Percentiles rank a stretch among this genome's conserved stretches.
Conservation (phyloP, 208 protist genomes). For the Trypanosoma vivax region DNA sequence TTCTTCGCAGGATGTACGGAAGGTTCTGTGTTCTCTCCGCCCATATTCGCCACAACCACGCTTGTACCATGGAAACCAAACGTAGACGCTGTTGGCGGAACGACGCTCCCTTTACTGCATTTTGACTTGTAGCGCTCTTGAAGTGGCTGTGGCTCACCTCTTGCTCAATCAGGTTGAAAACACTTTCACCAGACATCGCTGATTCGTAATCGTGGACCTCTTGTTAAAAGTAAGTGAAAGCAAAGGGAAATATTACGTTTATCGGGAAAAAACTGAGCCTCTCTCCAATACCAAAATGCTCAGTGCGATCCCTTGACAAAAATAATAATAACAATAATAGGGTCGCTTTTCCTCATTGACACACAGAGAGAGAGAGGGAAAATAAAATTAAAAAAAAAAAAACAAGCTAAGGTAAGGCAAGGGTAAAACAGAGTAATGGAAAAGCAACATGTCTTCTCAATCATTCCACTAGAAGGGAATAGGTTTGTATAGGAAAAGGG, state of each 20-base stretch:
- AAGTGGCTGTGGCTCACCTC: conserved; percentile 9
- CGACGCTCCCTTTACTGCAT: conserved; percentile 32
- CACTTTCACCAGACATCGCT: conserved; percentile 82
- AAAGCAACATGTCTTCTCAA: too few species aligned
- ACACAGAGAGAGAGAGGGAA: too few species aligned
- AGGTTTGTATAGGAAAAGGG: conserved; percentile 9
- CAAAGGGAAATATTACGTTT: conserved; percentile 10
- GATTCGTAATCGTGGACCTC: not conserved
- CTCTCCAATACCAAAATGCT: too few species aligned
- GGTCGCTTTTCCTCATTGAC: too few species aligned
- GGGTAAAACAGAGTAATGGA: too few species aligned
- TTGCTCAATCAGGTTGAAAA: conserved; percentile 68
- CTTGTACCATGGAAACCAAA: conserved; percentile 87
- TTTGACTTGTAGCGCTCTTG: conserved; percentile 17
- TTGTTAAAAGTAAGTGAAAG: conserved; percentile 6
- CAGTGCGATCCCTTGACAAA: too few species aligned
- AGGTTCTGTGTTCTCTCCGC: conserved; percentile 64
- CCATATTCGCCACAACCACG: conserved; percentile 71
- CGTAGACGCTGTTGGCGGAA: conserved; percentile 78
- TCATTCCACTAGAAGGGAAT: too few species aligned
- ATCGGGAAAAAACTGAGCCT: conserved; percentile 15
- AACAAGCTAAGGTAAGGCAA: too few species aligned
- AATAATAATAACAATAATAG: too few species aligned
- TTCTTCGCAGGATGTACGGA: conserved; percentile 81
- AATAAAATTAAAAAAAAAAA: too few species aligned